Evolutionary conservation across 768 basidiomycete genomes (phyloP).

Genomic region (Rhodotorula graminis): DNA sequence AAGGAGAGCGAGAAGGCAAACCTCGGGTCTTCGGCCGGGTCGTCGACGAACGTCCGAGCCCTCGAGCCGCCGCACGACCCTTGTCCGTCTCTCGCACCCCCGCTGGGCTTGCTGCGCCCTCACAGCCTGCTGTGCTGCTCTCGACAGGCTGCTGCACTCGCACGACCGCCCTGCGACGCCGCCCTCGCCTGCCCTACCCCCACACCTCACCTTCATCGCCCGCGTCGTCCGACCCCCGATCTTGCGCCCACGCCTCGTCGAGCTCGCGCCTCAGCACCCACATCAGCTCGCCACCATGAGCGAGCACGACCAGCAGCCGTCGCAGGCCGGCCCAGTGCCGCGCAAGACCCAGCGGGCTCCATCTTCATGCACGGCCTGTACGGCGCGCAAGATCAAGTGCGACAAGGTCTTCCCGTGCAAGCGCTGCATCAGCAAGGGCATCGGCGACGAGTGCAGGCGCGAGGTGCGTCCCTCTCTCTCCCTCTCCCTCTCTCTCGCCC

Average conservation of each 20-base stretch:
- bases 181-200: too few species aligned
- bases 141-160: too few species aligned
- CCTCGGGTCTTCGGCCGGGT: too few species aligned
- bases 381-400: neutral
- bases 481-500: accelerated
- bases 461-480: neutral
- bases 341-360: neutral
- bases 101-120: too few species aligned
- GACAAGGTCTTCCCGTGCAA: conserved; percentile 3
- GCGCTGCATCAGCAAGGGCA: neutral
- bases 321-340: neutral
- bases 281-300: neutral
- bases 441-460: neutral
- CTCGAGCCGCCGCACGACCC: too few species aligned
- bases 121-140: too few species aligned
- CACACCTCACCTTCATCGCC: too few species aligned
- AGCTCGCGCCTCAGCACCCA: neutral
- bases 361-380: neutral
- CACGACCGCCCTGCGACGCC: too few species aligned
- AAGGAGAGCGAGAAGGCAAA: too few species aligned
- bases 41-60: too few species aligned
- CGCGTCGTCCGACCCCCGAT: neutral
- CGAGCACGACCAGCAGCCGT: neutral
- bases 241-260: too few species aligned
- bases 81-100: too few species aligned